Percentiles rank a stretch among this genome's conserved stretches.
Evolutionary conservation across 2,329 filamentous ascomycete genomes (phyloP).

Genomic region (Hymenoscyphus albidus): DNA sequence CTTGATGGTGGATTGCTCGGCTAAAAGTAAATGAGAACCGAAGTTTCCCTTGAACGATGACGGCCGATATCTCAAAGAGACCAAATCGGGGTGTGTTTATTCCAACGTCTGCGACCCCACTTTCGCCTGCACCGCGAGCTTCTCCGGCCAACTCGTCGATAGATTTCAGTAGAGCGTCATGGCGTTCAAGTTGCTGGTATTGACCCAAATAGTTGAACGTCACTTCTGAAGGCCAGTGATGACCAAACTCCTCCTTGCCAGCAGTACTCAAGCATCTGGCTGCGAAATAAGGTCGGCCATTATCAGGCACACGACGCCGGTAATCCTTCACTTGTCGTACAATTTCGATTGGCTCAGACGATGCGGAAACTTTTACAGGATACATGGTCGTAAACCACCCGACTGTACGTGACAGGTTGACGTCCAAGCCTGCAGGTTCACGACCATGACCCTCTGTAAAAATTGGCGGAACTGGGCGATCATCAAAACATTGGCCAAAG

Average conservation of each 20-base stretch:
- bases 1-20: constrained; percentile 17
- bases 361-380: constrained; percentile 27
- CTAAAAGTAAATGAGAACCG: constrained; percentile 23
- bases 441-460: constrained; percentile 43
- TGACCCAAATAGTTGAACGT: constrained; percentile 48
- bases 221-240: constrained; percentile 39
- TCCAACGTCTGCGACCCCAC: constrained; percentile 14
- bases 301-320: constrained; percentile 35
- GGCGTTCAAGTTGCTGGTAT: constrained; percentile 43
- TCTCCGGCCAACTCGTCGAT: constrained; percentile 18
- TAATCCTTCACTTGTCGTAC: constrained; percentile 37
- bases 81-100: constrained; percentile 15
- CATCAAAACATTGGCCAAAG: constrained; percentile 36
- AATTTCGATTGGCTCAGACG: constrained; percentile 4
- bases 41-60: constrained; percentile 16
- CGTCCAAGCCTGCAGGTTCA: constrained; percentile 33
- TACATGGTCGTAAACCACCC: constrained; percentile 46
- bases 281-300: constrained; percentile 40
- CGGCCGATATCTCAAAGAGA: constrained; percentile 22
- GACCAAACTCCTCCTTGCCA: constrained; percentile 27
- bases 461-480: constrained; percentile 36
- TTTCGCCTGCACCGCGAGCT: constrained; percentile 10
- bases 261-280: constrained; percentile 34
- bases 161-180: constrained; percentile 34
- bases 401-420: constrained; percentile 40